These are phyloP conservation scores for Pterula multifida DNA, from an alignment of 1,284 basidiomycete species.

Conservation along the genomic window DNA sequence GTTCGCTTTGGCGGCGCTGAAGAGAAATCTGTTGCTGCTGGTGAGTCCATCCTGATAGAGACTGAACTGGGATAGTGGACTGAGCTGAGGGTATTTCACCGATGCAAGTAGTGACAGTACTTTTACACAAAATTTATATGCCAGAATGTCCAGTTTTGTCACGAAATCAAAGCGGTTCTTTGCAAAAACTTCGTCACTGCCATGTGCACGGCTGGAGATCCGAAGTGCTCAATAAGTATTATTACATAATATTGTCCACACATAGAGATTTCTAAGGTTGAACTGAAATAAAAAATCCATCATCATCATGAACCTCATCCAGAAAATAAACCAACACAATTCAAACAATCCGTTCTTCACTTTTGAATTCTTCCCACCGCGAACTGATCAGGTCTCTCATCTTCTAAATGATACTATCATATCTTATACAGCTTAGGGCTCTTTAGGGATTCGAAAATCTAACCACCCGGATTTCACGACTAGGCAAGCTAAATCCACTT, in stretches of 20 bases:
- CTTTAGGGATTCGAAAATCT: constrained; percentile 78
- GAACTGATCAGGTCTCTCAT: constrained; percentile 69
- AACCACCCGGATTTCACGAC: constrained; percentile 65
- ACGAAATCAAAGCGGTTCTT: too few relatives aligned
- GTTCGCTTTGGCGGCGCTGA: constrained; percentile 86
- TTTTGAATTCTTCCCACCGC: constrained; percentile 93
- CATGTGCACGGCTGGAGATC: too few relatives aligned
- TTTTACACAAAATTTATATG: too few relatives aligned
- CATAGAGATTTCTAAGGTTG: too few relatives aligned
- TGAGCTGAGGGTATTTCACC: too few relatives aligned
- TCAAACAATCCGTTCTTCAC: constrained; percentile 61
- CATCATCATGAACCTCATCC: constrained; percentile 49
- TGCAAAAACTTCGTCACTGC: too few relatives aligned
- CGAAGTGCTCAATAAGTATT: too few relatives aligned
- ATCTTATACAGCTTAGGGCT: not conserved
- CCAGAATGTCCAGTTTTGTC: too few relatives aligned
- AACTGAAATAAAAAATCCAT: too few relatives aligned
- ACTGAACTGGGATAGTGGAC: not conserved
- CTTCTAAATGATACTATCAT: too few relatives aligned
- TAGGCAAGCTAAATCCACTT: constrained; percentile 59
- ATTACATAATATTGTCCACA: too few relatives aligned
- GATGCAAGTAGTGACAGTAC: too few relatives aligned
- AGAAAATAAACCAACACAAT: constrained; percentile 41
- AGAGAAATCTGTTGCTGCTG: constrained; percentile 67
- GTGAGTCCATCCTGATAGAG: constrained; percentile 26